Conservation (phyloP, 2,329 filamentous ascomycete genomes). For the Dactylonectria macrodidyma region DNA sequence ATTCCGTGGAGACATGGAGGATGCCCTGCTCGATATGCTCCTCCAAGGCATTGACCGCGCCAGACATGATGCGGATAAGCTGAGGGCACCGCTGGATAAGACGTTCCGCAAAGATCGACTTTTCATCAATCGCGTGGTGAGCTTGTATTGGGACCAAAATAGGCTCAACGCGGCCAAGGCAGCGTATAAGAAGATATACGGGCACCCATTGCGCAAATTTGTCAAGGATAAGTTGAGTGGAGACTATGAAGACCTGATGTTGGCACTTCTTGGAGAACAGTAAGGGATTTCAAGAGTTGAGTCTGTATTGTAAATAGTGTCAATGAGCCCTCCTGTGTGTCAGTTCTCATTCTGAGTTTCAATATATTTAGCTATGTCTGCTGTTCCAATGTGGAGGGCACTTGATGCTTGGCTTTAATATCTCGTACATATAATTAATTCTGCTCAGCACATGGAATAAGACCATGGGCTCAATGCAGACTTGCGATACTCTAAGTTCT, state of each 20-base stretch:
- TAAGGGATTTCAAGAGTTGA: slow-evolving; percentile 10
- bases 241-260: slow-evolving; percentile 48
- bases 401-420: too few relatives aligned
- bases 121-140: slow-evolving; percentile 52
- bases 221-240: slow-evolving; percentile 48
- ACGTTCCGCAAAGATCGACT: slow-evolving; percentile 48
- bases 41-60: slow-evolving; percentile 43
- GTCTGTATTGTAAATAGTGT: too few relatives aligned
- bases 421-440: too few relatives aligned
- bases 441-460: too few relatives aligned
- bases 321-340: too few relatives aligned
- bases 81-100: slow-evolving; percentile 47
- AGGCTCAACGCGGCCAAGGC: slow-evolving; percentile 61
- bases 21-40: slow-evolving; percentile 51
- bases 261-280: slow-evolving; percentile 50
- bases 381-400: too few relatives aligned
- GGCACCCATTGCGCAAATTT: slow-evolving; percentile 60
- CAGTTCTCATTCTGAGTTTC: too few relatives aligned
- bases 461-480: too few relatives aligned
- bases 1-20: slow-evolving; percentile 54
- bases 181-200: slow-evolving; percentile 71
- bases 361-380: too few relatives aligned
- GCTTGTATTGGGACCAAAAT: slow-evolving; percentile 51
- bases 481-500: too few relatives aligned
- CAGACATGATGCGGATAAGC: slow-evolving; percentile 43